These are phyloP conservation scores for Pseudoperonospora humuli DNA, from an alignment of 352 stramenopile species.

Conservation along the genomic window DNA sequence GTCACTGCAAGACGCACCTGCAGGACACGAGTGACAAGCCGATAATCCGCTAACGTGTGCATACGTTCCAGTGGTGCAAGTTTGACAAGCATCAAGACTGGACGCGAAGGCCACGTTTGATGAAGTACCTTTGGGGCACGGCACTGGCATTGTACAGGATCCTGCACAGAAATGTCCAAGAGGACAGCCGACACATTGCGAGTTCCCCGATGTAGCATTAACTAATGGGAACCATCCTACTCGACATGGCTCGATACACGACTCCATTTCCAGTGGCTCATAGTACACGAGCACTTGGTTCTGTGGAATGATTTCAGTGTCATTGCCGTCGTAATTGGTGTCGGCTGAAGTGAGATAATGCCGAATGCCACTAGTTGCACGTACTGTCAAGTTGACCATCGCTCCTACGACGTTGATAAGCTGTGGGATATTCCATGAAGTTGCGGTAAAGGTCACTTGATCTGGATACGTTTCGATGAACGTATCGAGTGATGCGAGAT, in stretches of 20 bases:
- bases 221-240: constrained; percentile 41
- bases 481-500: too few relatives aligned
- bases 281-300: constrained; percentile 44
- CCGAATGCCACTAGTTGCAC: constrained; percentile 19
- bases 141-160: constrained; percentile 25
- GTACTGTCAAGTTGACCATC: too few relatives aligned
- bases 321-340: constrained; percentile 28
- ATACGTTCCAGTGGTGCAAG: constrained; percentile 41
- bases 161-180: constrained; percentile 43
- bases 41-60: constrained; percentile 24
- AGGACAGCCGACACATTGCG: constrained; percentile 37
- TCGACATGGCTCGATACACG: constrained; percentile 42
- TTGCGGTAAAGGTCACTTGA: constrained; percentile 30
- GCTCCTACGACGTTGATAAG: constrained; percentile 23
- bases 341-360: constrained; percentile 37
- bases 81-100: constrained; percentile 18
- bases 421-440: constrained; percentile 30
- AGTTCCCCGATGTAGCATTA: constrained; percentile 25
- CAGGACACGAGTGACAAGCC: too few relatives aligned
- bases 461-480: too few relatives aligned
- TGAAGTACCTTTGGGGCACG: constrained; percentile 36
- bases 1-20: too few relatives aligned
- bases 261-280: constrained; percentile 35
- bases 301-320: constrained; percentile 29
- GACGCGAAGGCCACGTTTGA: constrained; percentile 28